Evolutionary conservation across 2,329 filamentous ascomycete species (phyloP), one percentile per base, ranked within the genome.

Genomic region (Fusarium sp.): DNA sequence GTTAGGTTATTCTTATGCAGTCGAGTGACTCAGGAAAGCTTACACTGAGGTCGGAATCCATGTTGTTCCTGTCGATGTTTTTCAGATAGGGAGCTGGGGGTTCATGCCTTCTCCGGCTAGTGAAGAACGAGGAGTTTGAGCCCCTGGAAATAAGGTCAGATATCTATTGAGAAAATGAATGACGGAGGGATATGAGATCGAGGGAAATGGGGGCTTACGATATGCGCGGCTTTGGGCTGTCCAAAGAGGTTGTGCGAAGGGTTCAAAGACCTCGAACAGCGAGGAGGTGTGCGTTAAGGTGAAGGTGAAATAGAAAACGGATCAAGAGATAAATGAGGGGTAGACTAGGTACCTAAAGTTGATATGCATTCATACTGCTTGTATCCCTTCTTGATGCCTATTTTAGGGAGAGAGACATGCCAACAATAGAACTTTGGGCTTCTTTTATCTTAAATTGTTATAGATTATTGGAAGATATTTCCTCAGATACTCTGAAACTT

Each of bases 111-210:
- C 23, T 28, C n/a, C 24, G 26, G 12, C 12, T 8, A 13, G 1
- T 3, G n/a, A n/a, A 29, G 4, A 42, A n/a, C 21, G 48, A 21
- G 8, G 8, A 10, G 11, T 6, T 11, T 21, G 2, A 8, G 13
- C 6, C 5, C 12, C 24, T 42, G 24, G 0, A 2, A 29, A 3
- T 13, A 15, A 28, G 5, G 15, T 6, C 15, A 21, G 47, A 37
- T 33, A 18, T 8, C 6, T 2, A 1, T 15, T 8, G 20, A 8
- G 3, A 21, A 18, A 39, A 21, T 13, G n/a, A 15, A 20, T 5
- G 16, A 18, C 6, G 7, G 28, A n/a, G 12, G 2, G 28, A 16
- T 1, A 8, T 41, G 7, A 10, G 15, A 3, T 28, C 5, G 8
- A 4, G 9, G 5, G 13, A 21, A 15, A 41, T 16, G 9, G 21